These are phyloP conservation scores for Globisporangium irregulare DNA, from an alignment of 352 stramenopile genomes.

Conservation along the genomic window DNA sequence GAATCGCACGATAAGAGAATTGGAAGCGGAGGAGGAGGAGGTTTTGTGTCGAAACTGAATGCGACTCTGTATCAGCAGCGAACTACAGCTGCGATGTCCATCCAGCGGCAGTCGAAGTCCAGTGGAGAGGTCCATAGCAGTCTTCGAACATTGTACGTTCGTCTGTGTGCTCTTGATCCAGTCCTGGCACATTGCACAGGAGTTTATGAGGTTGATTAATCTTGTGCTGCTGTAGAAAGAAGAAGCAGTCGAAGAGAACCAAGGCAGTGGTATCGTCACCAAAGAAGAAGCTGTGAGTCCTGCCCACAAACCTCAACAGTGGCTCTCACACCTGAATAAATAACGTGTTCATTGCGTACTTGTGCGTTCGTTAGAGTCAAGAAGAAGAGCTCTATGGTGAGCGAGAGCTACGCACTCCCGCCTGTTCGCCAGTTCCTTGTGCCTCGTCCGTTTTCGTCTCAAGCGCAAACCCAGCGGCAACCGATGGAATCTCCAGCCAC, in stretches of 20 bases:
- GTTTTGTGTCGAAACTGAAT: neutral
- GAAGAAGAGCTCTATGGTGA: constrained; percentile 13
- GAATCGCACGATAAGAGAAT: constrained; percentile 4
- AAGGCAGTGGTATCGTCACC: constrained; percentile 17
- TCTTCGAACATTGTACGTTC: constrained; percentile 15
- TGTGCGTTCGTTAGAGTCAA: neutral
- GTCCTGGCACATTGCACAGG: neutral
- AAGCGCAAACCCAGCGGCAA: constrained; percentile 2
- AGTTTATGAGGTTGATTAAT: neutral
- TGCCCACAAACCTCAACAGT: neutral
- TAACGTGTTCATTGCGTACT: neutral
- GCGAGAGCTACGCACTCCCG: constrained; percentile 21
- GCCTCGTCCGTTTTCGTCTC: constrained; percentile 15
- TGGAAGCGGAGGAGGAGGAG: neutral
- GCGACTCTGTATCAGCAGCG: neutral
- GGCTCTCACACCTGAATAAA: neutral
- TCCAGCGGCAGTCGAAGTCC: constrained; percentile 17
- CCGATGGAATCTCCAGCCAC: neutral
- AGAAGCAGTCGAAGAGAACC: constrained; percentile 17
- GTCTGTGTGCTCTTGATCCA: neutral
- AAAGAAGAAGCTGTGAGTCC: constrained; percentile 23
- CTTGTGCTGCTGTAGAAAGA: neutral
- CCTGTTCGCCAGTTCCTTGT: constrained; percentile 26
- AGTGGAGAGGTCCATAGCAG: constrained; percentile 5
- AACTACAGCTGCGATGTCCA: neutral